Conservation (phyloP, 192 early-diverging fungal species). For the Podila epicladia region DNA sequence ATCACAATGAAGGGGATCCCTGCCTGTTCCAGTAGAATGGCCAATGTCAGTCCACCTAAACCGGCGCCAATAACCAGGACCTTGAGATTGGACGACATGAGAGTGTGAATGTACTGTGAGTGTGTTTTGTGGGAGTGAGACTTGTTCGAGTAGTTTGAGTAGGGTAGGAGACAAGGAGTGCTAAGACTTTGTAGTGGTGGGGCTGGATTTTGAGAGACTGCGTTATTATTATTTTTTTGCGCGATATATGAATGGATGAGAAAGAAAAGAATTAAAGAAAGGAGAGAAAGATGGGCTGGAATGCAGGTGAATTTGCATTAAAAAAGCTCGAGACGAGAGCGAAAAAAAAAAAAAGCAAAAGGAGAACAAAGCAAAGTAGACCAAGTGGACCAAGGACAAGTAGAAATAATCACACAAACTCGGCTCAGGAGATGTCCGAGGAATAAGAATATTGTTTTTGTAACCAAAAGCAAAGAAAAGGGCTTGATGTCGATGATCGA, state of each 20-base stretch:
- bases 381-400: no score
- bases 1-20: conserved; percentile 29
- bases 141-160: not conserved
- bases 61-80: conserved; percentile 40
- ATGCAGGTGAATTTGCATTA: not conserved
- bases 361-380: not conserved
- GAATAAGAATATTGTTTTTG: no score
- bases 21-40: conserved; percentile 30
- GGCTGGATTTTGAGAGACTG: not conserved
- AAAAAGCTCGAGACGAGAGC: not conserved
- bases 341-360: no score
- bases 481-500: no score
- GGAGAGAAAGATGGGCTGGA: not conserved
- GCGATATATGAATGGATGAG: not conserved
- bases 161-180: not conserved
- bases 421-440: no score
- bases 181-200: not conserved
- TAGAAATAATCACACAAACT: no score
- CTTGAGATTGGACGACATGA: conserved; percentile 16
- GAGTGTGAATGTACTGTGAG: not conserved
- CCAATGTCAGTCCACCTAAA: conserved; percentile 28
- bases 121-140: not conserved
- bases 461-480: no score
- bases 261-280: not conserved
- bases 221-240: not conserved